Evolutionary conservation across 352 stramenopile species (phyloP).

Genomic region (Globisporangium heterothallicum): DNA sequence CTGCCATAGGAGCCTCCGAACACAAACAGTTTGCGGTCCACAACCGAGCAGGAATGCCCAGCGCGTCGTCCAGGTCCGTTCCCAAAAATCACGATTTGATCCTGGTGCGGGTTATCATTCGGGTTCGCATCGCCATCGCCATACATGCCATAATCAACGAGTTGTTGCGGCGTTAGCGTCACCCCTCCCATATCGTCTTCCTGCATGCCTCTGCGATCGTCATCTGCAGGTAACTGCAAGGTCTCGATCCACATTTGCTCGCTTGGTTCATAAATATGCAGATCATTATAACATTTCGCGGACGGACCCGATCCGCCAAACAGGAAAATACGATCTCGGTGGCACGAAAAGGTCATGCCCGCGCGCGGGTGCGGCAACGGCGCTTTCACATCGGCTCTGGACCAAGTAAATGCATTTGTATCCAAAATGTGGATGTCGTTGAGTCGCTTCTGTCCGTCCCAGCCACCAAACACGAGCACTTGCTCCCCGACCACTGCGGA

Average conservation of each 20-base stretch:
- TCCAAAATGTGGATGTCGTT: constrained; percentile 97
- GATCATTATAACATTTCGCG: constrained; percentile 94
- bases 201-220: not conserved
- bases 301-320: constrained; percentile 92
- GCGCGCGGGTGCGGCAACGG: constrained; percentile 86
- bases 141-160: constrained; percentile 19
- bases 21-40: constrained; percentile 91
- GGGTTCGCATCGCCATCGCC: constrained; percentile 44
- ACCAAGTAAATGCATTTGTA: constrained; percentile 87
- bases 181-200: constrained; percentile 14
- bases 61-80: constrained; percentile 84
- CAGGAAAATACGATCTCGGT: constrained; percentile 89
- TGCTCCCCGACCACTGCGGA: constrained; percentile 81
- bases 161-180: constrained; percentile 21
- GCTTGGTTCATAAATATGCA: constrained; percentile 55
- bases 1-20: constrained; percentile 91
- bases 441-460: constrained; percentile 88
- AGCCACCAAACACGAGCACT: constrained; percentile 95
- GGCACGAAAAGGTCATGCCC: constrained; percentile 94
- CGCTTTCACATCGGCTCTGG: constrained; percentile 43
- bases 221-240: constrained; percentile 10
- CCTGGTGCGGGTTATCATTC: constrained; percentile 55
- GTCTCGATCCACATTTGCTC: constrained; percentile 17
- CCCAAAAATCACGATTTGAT: constrained; percentile 85
- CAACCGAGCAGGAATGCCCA: constrained; percentile 92